phyloP scores from a whole-genome alignment of 345 rosid species.

The Citrus glauca region DNA sequence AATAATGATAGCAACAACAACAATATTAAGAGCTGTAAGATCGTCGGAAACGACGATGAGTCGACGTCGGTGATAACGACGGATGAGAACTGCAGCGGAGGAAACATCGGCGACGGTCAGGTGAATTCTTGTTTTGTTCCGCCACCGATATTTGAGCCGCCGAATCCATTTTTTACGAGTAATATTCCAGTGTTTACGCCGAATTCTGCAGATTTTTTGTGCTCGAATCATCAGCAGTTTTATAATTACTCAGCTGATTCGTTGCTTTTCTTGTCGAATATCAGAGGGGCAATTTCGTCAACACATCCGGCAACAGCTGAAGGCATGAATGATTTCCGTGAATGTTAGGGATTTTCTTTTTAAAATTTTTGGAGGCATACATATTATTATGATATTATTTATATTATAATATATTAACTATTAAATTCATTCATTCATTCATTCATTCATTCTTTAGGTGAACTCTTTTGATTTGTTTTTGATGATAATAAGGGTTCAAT shows the following conservation, averaged over 20 bases:
- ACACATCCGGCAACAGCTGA: slow-evolving; percentile 34
- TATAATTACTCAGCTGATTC: slow-evolving; percentile 39
- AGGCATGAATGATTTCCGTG: slow-evolving; percentile 43
- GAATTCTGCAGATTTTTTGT: slow-evolving; percentile 40
- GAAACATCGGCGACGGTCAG: slow-evolving; percentile 36
- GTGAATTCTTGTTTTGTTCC: slow-evolving; percentile 46
- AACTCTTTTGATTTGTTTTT: too few species aligned
- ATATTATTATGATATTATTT: not conserved
- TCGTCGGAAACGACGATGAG: slow-evolving; percentile 41
- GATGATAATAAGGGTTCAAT: not conserved
- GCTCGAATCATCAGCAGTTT: slow-evolving; percentile 45
- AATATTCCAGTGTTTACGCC: slow-evolving; percentile 40
- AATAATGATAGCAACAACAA: not conserved
- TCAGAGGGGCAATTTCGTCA: slow-evolving; percentile 44
- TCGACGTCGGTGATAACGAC: slow-evolving; percentile 63
- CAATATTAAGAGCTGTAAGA: slow-evolving; percentile 1
- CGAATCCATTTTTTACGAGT: slow-evolving; percentile 37
- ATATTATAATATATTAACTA: not conserved
- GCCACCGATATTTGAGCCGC: slow-evolving; percentile 35
- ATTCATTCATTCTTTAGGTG: not conserved
- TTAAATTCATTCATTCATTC: not conserved
- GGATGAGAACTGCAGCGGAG: slow-evolving; percentile 50
- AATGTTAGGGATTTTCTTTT: slow-evolving; percentile 10
- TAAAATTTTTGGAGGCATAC: not conserved
- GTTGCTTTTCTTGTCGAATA: slow-evolving; percentile 39